Evolutionary conservation across 495 filamentous ascomycete genomes (phyloP).

Genomic region (Rusavskia elegans): DNA sequence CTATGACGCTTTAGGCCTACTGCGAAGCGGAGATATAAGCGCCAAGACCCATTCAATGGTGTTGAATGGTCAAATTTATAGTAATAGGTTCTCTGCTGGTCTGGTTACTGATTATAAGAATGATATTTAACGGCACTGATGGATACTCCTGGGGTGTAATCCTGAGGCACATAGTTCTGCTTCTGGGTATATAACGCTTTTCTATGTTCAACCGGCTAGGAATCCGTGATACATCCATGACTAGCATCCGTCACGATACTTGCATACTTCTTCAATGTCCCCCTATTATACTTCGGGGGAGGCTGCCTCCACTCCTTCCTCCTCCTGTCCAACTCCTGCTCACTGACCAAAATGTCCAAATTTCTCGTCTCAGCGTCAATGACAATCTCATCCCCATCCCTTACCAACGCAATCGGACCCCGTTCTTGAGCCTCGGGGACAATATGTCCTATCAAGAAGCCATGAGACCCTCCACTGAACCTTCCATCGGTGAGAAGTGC

Average conservation of each 20-base stretch:
- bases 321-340: constrained; percentile 49
- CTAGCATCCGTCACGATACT: constrained; percentile 53
- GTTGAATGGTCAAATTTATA: too few species aligned
- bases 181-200: background rate
- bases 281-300: constrained; percentile 47
- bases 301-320: constrained; percentile 52
- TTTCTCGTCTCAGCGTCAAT: constrained; percentile 38
- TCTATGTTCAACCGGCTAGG: constrained; percentile 9
- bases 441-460: constrained; percentile 39
- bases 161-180: background rate
- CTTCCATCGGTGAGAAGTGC: constrained; percentile 49
- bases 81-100: too few species aligned
- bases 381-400: constrained; percentile 36
- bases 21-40: background rate
- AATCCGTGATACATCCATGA: constrained; percentile 68
- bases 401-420: constrained; percentile 37
- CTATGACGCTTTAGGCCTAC: background rate
- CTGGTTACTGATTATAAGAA: too few species aligned
- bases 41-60: background rate
- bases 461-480: constrained; percentile 47
- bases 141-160: background rate
- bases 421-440: constrained; percentile 45
- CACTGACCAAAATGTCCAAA: constrained; percentile 35
- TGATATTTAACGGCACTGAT: too few species aligned
- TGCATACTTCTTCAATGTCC: constrained; percentile 66